These are phyloP conservation scores for Vaccinium myrtillus DNA, from an alignment of 148 eudicot genomes.

Conservation along the genomic window DNA sequence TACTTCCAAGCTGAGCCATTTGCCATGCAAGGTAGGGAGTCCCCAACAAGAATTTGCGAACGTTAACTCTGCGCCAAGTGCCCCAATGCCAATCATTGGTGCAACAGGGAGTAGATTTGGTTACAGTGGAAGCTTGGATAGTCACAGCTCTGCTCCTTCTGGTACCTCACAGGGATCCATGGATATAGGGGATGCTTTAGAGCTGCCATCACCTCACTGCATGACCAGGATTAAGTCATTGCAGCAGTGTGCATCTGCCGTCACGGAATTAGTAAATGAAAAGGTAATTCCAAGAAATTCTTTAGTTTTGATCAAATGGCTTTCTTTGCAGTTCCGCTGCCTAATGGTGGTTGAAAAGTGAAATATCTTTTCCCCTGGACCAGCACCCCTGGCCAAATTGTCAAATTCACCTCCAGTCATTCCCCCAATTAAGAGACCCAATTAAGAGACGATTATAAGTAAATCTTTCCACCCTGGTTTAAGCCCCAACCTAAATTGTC, in stretches of 20 bases:
- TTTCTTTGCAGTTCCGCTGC: background rate
- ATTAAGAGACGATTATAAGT: background rate
- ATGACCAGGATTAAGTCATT: constrained; percentile 70
- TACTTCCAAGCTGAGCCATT: constrained; percentile 47
- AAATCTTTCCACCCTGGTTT: background rate
- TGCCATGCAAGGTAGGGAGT: constrained; percentile 42
- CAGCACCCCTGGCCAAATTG: background rate
- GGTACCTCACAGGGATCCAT: constrained; percentile 65
- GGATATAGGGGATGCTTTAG: constrained; percentile 51
- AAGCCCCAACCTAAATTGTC: background rate
- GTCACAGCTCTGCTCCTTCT: constrained; percentile 65
- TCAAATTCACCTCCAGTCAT: background rate
- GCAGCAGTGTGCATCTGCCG: constrained; percentile 64
- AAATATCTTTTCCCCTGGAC: background rate
- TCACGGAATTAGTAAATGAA: constrained; percentile 69
- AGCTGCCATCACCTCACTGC: constrained; percentile 66
- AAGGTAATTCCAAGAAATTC: constrained; percentile 47
- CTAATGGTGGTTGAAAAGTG: background rate
- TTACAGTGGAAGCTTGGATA: constrained; percentile 48
- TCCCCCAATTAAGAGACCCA: background rate
- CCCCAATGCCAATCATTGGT: constrained; percentile 57
- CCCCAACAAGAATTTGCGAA: constrained; percentile 37
- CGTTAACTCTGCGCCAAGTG: constrained; percentile 37
- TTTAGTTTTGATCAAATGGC: background rate
- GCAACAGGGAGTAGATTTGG: constrained; percentile 33